phyloP scores from a whole-genome alignment of 495 filamentous ascomycete species.

The Hyaloscypha variabilis region DNA sequence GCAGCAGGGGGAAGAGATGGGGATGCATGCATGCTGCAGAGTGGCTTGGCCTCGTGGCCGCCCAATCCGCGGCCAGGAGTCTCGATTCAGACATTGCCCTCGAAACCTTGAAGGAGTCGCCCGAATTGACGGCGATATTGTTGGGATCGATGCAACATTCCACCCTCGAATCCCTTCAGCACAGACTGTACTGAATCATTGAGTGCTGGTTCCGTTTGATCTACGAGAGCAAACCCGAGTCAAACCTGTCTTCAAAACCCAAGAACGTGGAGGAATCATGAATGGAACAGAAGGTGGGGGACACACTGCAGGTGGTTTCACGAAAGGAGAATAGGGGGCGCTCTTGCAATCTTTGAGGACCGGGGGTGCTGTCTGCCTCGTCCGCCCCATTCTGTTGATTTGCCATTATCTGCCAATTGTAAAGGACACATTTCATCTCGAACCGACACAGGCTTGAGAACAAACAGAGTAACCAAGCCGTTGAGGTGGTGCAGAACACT shows the following conservation, averaged over 20 bases:
- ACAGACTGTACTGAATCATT: background rate
- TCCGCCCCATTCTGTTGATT: constrained; percentile 1
- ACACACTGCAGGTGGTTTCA: background rate
- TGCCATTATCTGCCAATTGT: background rate
- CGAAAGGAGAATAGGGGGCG: background rate
- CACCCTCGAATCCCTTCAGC: background rate
- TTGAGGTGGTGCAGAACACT: background rate
- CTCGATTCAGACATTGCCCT: background rate
- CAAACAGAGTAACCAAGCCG: background rate
- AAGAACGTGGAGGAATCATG: constrained; percentile 1
- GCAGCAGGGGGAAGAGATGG: background rate
- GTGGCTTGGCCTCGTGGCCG: background rate
- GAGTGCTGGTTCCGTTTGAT: constrained; percentile 4
- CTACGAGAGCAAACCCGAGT: background rate
- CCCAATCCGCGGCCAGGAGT: background rate
- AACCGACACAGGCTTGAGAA: background rate
- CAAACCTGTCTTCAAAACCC: background rate
- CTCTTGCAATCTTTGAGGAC: background rate
- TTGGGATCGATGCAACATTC: background rate
- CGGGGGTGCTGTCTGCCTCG: constrained; percentile 10
- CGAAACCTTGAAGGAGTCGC: background rate
- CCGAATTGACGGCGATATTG: background rate
- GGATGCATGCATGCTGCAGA: constrained; percentile 1
- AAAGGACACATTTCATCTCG: background rate
- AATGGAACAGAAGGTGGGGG: background rate